phyloP scores from a whole-genome alignment of 768 basidiomycete genomes.

The Clitopilus hobsonii region DNA sequence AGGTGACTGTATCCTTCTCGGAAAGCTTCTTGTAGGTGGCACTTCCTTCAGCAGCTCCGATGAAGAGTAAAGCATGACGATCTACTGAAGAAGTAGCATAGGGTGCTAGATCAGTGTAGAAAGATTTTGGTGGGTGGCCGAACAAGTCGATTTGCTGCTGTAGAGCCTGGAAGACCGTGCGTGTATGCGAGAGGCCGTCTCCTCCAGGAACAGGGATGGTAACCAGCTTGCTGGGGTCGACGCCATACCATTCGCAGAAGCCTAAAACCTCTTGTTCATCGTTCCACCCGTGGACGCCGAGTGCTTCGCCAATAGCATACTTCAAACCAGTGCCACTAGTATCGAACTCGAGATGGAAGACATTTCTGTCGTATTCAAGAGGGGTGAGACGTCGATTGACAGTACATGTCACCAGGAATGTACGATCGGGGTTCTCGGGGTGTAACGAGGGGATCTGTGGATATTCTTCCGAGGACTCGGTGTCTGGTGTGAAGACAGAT shows the following conservation, averaged over 20 bases:
- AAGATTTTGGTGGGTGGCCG: conserved; percentile 92
- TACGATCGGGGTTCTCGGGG: conserved; percentile 85
- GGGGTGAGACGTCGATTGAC: conserved; percentile 96
- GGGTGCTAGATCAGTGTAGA: conserved; percentile 83
- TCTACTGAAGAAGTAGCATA: conserved; percentile 70
- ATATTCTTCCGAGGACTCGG: conserved; percentile 36
- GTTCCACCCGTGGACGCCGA: conserved; percentile 98
- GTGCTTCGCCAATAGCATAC: conserved; percentile 94
- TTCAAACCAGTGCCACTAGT: conserved; percentile 88
- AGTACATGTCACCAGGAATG: conserved; percentile 88
- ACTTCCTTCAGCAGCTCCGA: conserved; percentile 87
- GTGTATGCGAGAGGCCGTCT: conserved; percentile 75
- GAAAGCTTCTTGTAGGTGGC: conserved; percentile 93
- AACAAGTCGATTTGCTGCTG: conserved; percentile 98
- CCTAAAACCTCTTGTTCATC: conserved; percentile 82
- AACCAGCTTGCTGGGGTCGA: conserved; percentile 73
- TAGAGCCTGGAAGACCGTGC: conserved; percentile 91
- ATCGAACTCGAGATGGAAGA: conserved; percentile 97
- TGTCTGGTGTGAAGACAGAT: conserved; percentile 61
- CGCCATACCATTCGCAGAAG: conserved; percentile 91
- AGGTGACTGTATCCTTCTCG: conserved; percentile 93
- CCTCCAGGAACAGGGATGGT: conserved; percentile 70
- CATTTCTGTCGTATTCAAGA: conserved; percentile 93
- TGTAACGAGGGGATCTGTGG: conserved; percentile 68
- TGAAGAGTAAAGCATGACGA: conserved; percentile 80